Evolutionary conservation across 2,329 filamentous ascomycete genomes (phyloP).

Genomic region (Amauroascus verrucosus): DNA sequence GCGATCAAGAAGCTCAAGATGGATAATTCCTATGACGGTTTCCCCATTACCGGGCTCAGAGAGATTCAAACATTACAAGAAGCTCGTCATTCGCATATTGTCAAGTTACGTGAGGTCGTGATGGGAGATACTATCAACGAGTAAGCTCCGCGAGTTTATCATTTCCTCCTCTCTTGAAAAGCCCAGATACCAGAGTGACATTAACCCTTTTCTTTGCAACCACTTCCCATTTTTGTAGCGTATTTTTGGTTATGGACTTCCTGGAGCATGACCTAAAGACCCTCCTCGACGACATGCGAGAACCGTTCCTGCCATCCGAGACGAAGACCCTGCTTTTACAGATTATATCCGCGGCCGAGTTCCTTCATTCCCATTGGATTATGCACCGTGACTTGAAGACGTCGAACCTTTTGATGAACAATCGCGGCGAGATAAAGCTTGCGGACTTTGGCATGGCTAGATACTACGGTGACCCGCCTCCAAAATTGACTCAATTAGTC

Average conservation of each 20-base stretch:
- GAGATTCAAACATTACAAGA: conserved; percentile 88
- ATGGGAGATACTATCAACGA: conserved; percentile 56
- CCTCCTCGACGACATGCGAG: conserved; percentile 84
- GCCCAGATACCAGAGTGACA: conserved; percentile 25
- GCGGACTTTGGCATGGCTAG: conserved; percentile 98
- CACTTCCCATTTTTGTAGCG: conserved; percentile 42
- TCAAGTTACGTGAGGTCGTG: conserved; percentile 72
- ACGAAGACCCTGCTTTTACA: conserved; percentile 83
- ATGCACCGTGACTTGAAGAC: conserved; percentile 90
- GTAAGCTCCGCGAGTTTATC: conserved; percentile 31
- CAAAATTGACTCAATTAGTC: conserved; percentile 78
- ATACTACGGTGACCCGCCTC: conserved; percentile 68
- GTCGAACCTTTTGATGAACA: conserved; percentile 87
- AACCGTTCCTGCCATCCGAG: conserved; percentile 86
- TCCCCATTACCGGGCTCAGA: conserved; percentile 82
- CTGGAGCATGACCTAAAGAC: conserved; percentile 93
- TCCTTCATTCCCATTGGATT: conserved; percentile 83
- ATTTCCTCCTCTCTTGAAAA: conserved; percentile 25
- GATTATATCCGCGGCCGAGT: conserved; percentile 66
- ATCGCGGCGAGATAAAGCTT: conserved; percentile 86
- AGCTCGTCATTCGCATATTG: conserved; percentile 71
- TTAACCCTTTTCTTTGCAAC: conserved; percentile 25
- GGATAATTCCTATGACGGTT: conserved; percentile 65
- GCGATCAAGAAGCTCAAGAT: conserved; percentile 92
- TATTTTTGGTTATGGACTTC: conserved; percentile 94